These are phyloP conservation scores for Fusarium miscanthi DNA, from an alignment of 2,329 filamentous ascomycete genomes.

Conservation along the genomic window DNA sequence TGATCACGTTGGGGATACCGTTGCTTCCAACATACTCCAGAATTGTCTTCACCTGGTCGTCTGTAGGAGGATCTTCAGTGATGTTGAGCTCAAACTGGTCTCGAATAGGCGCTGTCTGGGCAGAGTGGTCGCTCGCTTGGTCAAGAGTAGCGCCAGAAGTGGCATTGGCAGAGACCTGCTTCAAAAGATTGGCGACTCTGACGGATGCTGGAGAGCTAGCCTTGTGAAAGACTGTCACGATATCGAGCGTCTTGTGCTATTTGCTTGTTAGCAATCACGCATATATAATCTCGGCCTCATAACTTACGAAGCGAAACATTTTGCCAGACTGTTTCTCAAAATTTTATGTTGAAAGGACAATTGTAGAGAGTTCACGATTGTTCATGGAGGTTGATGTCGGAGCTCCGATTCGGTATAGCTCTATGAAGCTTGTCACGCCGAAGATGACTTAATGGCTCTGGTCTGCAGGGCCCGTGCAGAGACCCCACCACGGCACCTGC, in stretches of 20 bases:
- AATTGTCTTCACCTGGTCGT: conserved; percentile 85
- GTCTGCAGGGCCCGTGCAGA: conserved; percentile 39
- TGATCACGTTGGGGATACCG: conserved; percentile 71
- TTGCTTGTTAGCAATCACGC: conserved; percentile 31
- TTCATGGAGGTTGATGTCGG: conserved; percentile 36
- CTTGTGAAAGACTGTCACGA: conserved; percentile 96
- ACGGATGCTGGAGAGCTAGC: conserved; percentile 77
- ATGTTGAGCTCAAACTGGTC: conserved; percentile 88
- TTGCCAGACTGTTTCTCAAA: conserved; percentile 30
- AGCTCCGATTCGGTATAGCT: conserved; percentile 46
- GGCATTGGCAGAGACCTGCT: conserved; percentile 80
- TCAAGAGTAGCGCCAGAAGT: conserved; percentile 76
- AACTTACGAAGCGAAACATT: conserved; percentile 62
- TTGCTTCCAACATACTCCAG: conserved; percentile 80
- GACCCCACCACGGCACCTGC: conserved; percentile 16
- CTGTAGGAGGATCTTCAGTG: conserved; percentile 81
- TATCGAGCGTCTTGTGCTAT: conserved; percentile 84
- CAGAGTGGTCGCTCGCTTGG: conserved; percentile 78
- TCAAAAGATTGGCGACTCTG: conserved; percentile 79
- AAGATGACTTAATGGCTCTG: conserved; percentile 43
- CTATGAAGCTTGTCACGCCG: conserved; percentile 42
- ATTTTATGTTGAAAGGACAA: conserved; percentile 3
- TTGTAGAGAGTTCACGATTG: conserved; percentile 4
- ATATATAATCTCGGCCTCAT: not conserved
- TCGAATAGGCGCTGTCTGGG: conserved; percentile 65